Evolutionary conservation across 805 yeast species (phyloP), one percentile per base, ranked within the genome.

Genomic region (Ogataea sp.): DNA sequence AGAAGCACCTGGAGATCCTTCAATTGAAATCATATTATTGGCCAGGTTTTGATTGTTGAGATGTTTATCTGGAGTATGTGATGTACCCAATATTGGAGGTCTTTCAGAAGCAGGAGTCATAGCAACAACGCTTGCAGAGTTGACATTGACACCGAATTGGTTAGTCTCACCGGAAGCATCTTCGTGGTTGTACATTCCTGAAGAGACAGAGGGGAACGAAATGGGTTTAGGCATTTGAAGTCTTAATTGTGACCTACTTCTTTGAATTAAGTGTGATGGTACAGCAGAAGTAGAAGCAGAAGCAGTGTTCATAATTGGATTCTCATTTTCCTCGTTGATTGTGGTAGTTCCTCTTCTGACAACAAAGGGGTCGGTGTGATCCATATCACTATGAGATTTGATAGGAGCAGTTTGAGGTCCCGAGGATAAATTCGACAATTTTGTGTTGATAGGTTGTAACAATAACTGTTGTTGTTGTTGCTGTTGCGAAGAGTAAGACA

Each of bases 61-160:
- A n/a, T n/a, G n/a, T n/a, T n/a, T n/a, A n/a, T n/a, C n/a, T n/a
- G n/a, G n/a, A n/a, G n/a, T n/a, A n/a, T n/a, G n/a, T n/a, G n/a
- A n/a, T n/a, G 36, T 20, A 20, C 38, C 37, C 6, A 30, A n/a
- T n/a, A n/a, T 6, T 32, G 40, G 27, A 24, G 39, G 43, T 37
- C 66, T 78, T 48, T 84, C 94, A 2, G 85, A 71, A 4, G 83
- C 77, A 2, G 93, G 94, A 0, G 94, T 84, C 93, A 84, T 83
- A 0, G 85, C 75, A 49, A 78, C 63, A 1, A 85, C 59, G 7
- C 70, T 64, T 3, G 73, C 67, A 25, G 68, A 70, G 14, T 71
- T 59, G 1, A 78, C 71, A 53, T 77, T 70, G 50, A 78, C 67
- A 37, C 89, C 84, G 66, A 79, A 78, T 51, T 83, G 84, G 55